Conservation (phyloP, 768 basidiomycete species). For the Tremella yokohamensis region DNA sequence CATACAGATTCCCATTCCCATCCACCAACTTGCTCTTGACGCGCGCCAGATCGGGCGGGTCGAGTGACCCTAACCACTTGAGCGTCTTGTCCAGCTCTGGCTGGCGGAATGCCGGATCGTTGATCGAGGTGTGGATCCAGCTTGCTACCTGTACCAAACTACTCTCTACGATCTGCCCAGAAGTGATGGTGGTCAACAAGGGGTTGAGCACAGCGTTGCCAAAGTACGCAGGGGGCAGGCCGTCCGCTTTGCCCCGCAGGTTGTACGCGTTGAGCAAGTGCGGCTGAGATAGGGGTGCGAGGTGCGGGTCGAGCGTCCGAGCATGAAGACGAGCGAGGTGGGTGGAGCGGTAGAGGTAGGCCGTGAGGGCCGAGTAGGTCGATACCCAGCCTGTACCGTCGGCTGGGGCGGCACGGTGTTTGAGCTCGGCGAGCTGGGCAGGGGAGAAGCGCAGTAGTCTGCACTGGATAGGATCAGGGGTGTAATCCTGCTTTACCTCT, state of each 20-base stretch:
- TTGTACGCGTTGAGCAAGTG: conserved; percentile 30
- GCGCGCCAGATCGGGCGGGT: conserved; percentile 3
- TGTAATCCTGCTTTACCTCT: background rate
- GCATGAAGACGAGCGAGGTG: conserved; percentile 19
- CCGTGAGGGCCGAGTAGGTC: conserved; percentile 25
- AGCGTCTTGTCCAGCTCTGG: conserved; percentile 14
- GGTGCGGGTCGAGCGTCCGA: background rate
- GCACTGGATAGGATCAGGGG: conserved; percentile 5
- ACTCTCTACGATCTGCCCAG: conserved; percentile 4
- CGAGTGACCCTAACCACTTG: conserved; percentile 9
- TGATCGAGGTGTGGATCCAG: conserved; percentile 6
- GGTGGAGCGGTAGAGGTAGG: conserved; percentile 18
- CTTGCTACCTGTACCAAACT: conserved; percentile 17
- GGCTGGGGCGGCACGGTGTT: conserved; percentile 6
- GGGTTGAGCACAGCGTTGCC: conserved; percentile 14
- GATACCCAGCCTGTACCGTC: conserved; percentile 13
- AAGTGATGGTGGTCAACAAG: conserved; percentile 10
- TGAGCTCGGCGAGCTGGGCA: conserved; percentile 6
- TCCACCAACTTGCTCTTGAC: conserved; percentile 10
- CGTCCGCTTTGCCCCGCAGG: conserved; percentile 14
- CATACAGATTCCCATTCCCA: conserved; percentile 17
- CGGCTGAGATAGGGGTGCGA: conserved; percentile 6
- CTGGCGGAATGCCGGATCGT: no score
- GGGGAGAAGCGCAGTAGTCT: conserved; percentile 17
- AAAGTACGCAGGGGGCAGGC: conserved; percentile 22